Conservation (phyloP, 2,329 filamentous ascomycete genomes). For the Stagonosporopsis chrysanthemi region DNA sequence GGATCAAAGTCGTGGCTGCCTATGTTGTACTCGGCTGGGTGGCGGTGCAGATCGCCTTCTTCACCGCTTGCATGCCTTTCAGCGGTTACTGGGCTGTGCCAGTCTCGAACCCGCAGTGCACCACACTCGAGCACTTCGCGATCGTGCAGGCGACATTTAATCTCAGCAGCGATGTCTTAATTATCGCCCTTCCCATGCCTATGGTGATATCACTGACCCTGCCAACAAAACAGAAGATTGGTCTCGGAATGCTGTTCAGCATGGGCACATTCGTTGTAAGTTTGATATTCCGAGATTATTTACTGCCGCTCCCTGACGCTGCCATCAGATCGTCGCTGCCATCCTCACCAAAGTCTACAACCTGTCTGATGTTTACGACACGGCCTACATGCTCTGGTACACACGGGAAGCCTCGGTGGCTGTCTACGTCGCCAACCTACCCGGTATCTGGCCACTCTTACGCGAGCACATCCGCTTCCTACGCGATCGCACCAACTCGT, state of each 20-base stretch:
- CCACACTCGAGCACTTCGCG: slow-evolving; percentile 63
- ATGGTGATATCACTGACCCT: slow-evolving; percentile 61
- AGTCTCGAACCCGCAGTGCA: slow-evolving; percentile 62
- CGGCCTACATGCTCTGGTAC: slow-evolving; percentile 59
- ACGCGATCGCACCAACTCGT: slow-evolving; percentile 32
- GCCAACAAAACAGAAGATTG: slow-evolving; percentile 60
- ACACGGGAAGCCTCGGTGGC: slow-evolving; percentile 62
- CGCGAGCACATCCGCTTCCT: slow-evolving; percentile 52
- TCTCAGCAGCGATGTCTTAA: slow-evolving; percentile 66
- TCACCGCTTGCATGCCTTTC: slow-evolving; percentile 62
- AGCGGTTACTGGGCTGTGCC: slow-evolving; percentile 66
- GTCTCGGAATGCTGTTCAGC: slow-evolving; percentile 60
- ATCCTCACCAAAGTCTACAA: slow-evolving; percentile 61
- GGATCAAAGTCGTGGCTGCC: slow-evolving; percentile 57
- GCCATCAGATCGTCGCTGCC: slow-evolving; percentile 45
- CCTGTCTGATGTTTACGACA: slow-evolving; percentile 52
- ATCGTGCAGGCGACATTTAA: slow-evolving; percentile 68
- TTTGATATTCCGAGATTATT: slow-evolving; percentile 5
- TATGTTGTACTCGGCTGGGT: slow-evolving; percentile 61
- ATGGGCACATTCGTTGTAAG: slow-evolving; percentile 57
- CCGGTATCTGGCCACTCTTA: slow-evolving; percentile 62
- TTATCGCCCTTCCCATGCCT: slow-evolving; percentile 66
- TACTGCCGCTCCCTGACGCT: slow-evolving; percentile 13
- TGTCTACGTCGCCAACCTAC: slow-evolving; percentile 62
- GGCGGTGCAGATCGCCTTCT: slow-evolving; percentile 64